Base-by-base conservation (phyloP, 2,329 filamentous ascomycete genomes). In the Podosphaera xanthii region DNA sequence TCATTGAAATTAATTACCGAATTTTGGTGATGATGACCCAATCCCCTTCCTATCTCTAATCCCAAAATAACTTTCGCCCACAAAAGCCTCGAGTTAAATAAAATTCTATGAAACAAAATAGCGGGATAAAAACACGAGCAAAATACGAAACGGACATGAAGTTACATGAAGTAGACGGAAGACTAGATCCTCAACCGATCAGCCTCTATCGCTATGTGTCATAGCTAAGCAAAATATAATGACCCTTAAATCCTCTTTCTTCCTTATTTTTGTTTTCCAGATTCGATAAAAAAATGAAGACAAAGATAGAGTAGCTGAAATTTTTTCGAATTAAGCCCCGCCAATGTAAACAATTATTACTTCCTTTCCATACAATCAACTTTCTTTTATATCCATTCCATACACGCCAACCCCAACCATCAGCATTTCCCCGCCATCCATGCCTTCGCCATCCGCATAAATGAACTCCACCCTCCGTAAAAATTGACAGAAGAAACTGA, bases 401-500 rank as follows among this genome's bases (percentile, higher is more conserved):
- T 48, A 46, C 33, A 58, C 40, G 8, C 58, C 12, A 33, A 59
- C 35, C 36, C 38, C 38, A 35, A 6, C 42, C 42, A 48, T 58
- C 56, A 30, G n/a, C 36, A n/a, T 48, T 14, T 49, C 64, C 63
- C 62, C 61, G 59, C 61, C 60, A 63, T 62, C 64, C 65, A 50
- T 48, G 38, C 30, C 50, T 34, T 61, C 61, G 58, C 62, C 60
- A 65, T 66, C 67, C 67, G 67, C 67, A 69, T 69, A 65, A 68
- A 68, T 67, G 63, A 68, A 68, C 67, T 69, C 67, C 67, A 61
- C 63, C 63, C 62, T 65, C 65, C 65, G 62, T 64, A 64, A 64
- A 64, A 64, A 61, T 62, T 57, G 59, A 59, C 35, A 50, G 36
- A 30, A 31, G 40, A 12, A 55, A 53, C 10, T 46, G 10, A 31